Evolutionary conservation across 2,329 filamentous ascomycete species (phyloP), one percentile per base, ranked within the genome.

Genomic region (Pezicula carpinea): DNA sequence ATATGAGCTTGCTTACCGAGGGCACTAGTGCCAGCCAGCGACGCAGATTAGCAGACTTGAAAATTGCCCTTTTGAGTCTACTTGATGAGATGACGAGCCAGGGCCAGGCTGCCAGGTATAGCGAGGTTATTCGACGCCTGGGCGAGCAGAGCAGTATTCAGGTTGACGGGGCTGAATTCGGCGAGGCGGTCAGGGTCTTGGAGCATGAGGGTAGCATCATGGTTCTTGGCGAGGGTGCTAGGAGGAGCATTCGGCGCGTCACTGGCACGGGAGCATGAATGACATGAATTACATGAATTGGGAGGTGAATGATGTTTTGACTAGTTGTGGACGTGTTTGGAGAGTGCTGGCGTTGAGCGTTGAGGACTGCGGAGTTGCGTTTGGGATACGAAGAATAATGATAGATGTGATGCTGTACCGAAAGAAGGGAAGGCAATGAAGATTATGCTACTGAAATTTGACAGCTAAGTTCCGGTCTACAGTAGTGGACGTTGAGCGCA

Each of bases 1-100:
- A 99, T 64, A 97, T 99, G 93, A 87, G 87, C 47, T 74, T 99
- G 41, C 74, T 99, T 53, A 96, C 91, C 0, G 93, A 97, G 63
- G 93, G 93, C n/a, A 95, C 89, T 2, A 90, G 86, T 58, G 83
- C 89, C 0, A 83, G 83, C n/a, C 93, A 97, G 66, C 77, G 93
- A 43, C 83, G 88, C 63, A 76, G 89, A 54, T 87, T 84, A 63
- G 83, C 86, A 33, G 91, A 96, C 64, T 71, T 99, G 60, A 95
- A 95, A 75, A 80, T 79, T 47, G 90, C 86, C 0, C 75, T 95
- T 0, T 65, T 95, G 29, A 72, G 71, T 29, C 71, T 90, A 17
- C 67, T 99, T 11, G 92, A 97, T 62, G 90, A 96, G 58, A 77
- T 95, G 69, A 83, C 85, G 3, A 74, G 82, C 18, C 69, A 74